Evolutionary conservation across 106 monocot genomes (phyloP).

Genomic region (Acorus calamus): DNA sequence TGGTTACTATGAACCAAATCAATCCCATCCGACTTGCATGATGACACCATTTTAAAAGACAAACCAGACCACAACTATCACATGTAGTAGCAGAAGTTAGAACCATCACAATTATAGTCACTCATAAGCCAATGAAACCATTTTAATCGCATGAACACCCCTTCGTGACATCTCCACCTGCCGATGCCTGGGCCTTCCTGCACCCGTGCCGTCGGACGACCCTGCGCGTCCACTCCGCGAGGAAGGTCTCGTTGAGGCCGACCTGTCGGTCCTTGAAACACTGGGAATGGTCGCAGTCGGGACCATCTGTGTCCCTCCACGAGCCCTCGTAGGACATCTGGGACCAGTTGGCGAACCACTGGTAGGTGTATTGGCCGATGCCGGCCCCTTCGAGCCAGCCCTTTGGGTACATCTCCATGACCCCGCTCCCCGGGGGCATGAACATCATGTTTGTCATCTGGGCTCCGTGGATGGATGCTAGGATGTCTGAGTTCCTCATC

Average conservation of each 20-base stretch:
- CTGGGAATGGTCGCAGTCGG: constrained; percentile 1
- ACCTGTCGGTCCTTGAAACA: constrained; percentile 18
- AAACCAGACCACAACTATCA: too few relatives aligned
- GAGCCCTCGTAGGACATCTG: constrained; percentile 11
- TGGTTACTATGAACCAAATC: too few relatives aligned
- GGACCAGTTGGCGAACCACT: constrained; percentile 9
- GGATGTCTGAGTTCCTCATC: constrained; percentile 16
- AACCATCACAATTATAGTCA: too few relatives aligned
- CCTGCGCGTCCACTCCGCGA: constrained; percentile 4
- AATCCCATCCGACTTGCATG: too few relatives aligned
- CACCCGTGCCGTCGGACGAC: neutral
- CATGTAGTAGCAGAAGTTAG: too few relatives aligned
- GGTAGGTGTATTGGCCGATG: constrained; percentile 15
- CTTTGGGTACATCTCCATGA: constrained; percentile 26
- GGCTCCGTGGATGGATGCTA: constrained; percentile 18
- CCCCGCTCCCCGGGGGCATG: constrained; percentile 18
- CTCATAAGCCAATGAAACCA: too few relatives aligned
- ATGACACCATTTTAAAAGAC: too few relatives aligned
- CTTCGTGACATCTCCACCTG: too few relatives aligned
- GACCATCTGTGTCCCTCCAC: constrained; percentile 2
- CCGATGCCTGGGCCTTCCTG: neutral
- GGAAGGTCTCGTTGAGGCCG: constrained; percentile 3
- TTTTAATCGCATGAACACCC: too few relatives aligned
- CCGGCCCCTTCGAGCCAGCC: constrained; percentile 23
- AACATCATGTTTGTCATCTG: constrained; percentile 26